Conservation (phyloP, 176 grass and related monocot species). For the Carex cristatella region DNA sequence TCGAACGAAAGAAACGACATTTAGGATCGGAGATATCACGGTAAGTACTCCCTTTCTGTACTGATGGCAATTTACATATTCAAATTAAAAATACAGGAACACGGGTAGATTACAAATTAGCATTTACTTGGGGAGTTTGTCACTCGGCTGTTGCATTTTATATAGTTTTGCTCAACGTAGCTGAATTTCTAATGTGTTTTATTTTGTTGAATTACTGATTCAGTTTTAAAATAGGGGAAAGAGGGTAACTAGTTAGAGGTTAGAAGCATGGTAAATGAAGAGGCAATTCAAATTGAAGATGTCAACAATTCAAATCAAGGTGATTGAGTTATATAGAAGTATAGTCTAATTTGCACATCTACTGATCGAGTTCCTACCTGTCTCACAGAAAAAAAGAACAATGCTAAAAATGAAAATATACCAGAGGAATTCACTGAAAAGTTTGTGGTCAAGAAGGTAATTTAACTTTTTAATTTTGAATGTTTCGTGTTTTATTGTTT, state of each 20-base stretch:
- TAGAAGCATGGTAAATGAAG: not conserved
- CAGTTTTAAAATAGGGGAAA: not conserved
- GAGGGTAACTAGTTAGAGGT: not conserved
- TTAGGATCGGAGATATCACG: not conserved
- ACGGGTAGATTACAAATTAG: not conserved
- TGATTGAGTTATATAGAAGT: not conserved
- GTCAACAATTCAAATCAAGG: not conserved
- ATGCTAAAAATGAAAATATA: not conserved
- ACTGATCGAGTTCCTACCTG: not conserved
- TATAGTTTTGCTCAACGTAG: not conserved
- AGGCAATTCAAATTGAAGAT: not conserved
- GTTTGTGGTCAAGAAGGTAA: slow-evolving; percentile 7
- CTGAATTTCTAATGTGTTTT: not conserved
- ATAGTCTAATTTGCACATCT: not conserved
- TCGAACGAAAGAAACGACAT: not conserved
- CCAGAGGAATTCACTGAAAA: slow-evolving; percentile 5
- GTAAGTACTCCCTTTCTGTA: not conserved
- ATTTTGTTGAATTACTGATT: not conserved
- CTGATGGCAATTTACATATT: not conserved
- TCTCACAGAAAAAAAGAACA: not conserved
- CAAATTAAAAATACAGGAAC: not conserved
- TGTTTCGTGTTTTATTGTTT: not conserved
- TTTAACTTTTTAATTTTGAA: not conserved
- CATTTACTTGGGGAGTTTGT: not conserved
- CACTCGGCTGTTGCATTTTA: not conserved